These are phyloP conservation scores for Tetrapyrgos nigripes DNA, from an alignment of 1,284 basidiomycete genomes.

Conservation along the genomic window DNA sequence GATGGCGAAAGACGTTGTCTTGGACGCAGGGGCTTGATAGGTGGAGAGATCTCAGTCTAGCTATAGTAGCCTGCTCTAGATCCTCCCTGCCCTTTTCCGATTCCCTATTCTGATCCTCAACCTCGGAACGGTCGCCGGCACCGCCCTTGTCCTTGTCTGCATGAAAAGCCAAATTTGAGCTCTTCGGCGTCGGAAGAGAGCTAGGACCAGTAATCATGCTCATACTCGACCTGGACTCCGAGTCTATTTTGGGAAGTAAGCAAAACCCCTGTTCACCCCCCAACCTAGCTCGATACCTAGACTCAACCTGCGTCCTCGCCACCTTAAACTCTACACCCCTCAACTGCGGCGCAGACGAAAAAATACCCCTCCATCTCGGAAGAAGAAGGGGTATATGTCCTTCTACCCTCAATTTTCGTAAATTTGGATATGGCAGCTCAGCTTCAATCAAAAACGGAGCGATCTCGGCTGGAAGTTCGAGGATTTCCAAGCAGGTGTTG, in stretches of 20 bases:
- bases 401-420: slow-evolving; percentile 11
- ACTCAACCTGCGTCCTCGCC: neutral
- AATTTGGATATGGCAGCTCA: slow-evolving; percentile 11
- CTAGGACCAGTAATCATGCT: neutral
- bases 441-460: slow-evolving; percentile 1
- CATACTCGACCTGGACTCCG: neutral
- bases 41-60: slow-evolving; percentile 13
- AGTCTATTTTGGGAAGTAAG: neutral
- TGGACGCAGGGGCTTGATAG: slow-evolving; percentile 11
- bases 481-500: slow-evolving; percentile 3
- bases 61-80: neutral
- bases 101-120: no score
- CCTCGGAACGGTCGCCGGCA: no score
- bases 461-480: slow-evolving; percentile 18
- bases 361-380: slow-evolving; percentile 7
- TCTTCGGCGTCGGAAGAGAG: neutral
- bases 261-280: neutral
- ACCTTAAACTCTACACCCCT: slow-evolving; percentile 4
- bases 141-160: no score
- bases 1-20: slow-evolving; percentile 3
- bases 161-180: no score
- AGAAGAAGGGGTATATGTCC: slow-evolving; percentile 10
- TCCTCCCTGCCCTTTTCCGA: no score
- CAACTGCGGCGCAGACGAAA: slow-evolving; percentile 4
- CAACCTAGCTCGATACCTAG: neutral